Evolutionary conservation across 2,329 filamentous ascomycete species (phyloP), one percentile per base, ranked within the genome.

Genomic region (Aspergillus ustus): DNA sequence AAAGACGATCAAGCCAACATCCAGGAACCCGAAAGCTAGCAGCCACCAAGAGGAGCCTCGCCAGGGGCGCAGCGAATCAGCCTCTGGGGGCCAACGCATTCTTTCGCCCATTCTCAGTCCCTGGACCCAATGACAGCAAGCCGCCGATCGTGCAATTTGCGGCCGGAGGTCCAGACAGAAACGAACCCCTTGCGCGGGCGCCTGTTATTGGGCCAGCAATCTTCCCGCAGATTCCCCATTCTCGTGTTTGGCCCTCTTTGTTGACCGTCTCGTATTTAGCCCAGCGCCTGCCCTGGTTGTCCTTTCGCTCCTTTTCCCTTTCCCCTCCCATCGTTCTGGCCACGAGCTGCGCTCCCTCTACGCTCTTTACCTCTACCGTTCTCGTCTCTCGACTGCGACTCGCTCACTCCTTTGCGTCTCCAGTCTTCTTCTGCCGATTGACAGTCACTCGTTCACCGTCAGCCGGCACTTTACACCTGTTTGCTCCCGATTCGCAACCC

Each of bases 311-410:
- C 46, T 63, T 61, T 61, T 59, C 59, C 52, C 59, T 63, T 58
- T 63, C 60, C 63, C 63, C 51, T 67, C 61, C 57, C 63, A 58
- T 54, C 61, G 37, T 37, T 61, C 64, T 63, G 54, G 46, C 48
- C 58, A 54, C 62, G 67, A 73, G 71, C 70, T 67, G 68, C 46
- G 69, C 72, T 72, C 71, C 63, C 54, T 31, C 62, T 65, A 73
- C 70, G 61, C 63, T 74, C 69, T 60, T 69, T 73, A 69, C 62
- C 28, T 44, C 40, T 52, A 29, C 56, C 50, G 43, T 45, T 52
- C 53, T 52, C 48, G 25, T 52, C 59, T 61, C 17, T 50, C 62
- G 57, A 49, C 60, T 60, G 61, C 62, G 66, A 72, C 49, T 43
- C 66, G 68, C 66, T 62, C 70, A 68, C 66, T 72, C 67, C 29